These are phyloP conservation scores for Colletotrichum zoysiae DNA, from an alignment of 2,329 filamentous ascomycete genomes.

Conservation along the genomic window DNA sequence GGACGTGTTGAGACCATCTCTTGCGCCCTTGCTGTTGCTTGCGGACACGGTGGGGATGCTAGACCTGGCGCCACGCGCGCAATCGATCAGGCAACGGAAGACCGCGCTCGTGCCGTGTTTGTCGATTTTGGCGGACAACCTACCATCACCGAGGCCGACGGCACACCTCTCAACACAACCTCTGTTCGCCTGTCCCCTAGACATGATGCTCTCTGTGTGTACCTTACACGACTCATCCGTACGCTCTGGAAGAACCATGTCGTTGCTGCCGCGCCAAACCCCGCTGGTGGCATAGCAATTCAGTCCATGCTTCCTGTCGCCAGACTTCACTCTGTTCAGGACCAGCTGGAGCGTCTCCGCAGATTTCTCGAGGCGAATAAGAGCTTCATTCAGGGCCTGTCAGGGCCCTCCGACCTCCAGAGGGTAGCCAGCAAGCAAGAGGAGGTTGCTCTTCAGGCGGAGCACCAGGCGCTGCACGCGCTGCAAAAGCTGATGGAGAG, in stretches of 20 bases:
- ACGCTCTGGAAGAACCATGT: slow-evolving; percentile 89
- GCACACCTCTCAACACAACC: slow-evolving; percentile 80
- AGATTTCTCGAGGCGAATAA: slow-evolving; percentile 90
- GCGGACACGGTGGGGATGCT: slow-evolving; percentile 87
- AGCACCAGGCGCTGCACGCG: slow-evolving; percentile 92
- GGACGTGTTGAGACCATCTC: slow-evolving; percentile 91
- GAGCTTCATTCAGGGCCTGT: slow-evolving; percentile 90
- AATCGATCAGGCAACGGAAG: slow-evolving; percentile 86
- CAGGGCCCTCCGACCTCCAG: slow-evolving; percentile 88
- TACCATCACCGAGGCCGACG: slow-evolving; percentile 81
- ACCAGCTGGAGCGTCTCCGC: slow-evolving; percentile 81
- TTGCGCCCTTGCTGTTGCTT: slow-evolving; percentile 92
- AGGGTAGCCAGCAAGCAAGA: slow-evolving; percentile 86
- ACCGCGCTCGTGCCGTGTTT: slow-evolving; percentile 87
- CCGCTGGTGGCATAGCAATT: slow-evolving; percentile 73
- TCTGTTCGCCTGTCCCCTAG: slow-evolving; percentile 89
- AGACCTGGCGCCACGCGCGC: slow-evolving; percentile 79
- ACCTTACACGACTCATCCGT: slow-evolving; percentile 88
- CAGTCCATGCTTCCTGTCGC: slow-evolving; percentile 73
- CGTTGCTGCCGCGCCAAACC: slow-evolving; percentile 64
- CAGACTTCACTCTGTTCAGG: slow-evolving; percentile 83
- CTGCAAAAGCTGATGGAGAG: slow-evolving; percentile 87
- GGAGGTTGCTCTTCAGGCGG: slow-evolving; percentile 90
- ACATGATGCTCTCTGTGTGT: slow-evolving; percentile 88
- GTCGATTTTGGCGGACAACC: slow-evolving; percentile 94